Conservation (phyloP, 306 rosid species). For the Pachyrhizus erosus region DNA sequence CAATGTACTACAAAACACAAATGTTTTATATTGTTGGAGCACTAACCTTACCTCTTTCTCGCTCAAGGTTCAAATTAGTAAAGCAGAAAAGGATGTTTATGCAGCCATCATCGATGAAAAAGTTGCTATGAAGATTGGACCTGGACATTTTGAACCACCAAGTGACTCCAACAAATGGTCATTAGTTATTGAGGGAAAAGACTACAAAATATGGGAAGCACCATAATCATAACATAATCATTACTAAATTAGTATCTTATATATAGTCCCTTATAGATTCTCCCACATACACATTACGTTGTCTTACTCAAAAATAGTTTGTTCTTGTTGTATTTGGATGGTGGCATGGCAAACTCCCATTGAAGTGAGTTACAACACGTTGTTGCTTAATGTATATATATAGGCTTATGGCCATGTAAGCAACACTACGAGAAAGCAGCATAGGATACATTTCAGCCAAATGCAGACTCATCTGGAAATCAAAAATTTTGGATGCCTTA, state of each 20-base stretch:
- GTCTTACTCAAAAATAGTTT: conserved; percentile 14
- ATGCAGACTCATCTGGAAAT: background rate
- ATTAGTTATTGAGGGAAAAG: conserved; percentile 61
- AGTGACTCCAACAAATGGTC: conserved; percentile 61
- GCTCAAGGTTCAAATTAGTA: conserved; percentile 60
- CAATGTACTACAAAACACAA: background rate
- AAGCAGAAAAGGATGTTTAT: conserved; percentile 78
- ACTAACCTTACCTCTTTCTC: conserved; percentile 31
- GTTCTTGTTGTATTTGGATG: conserved; percentile 18
- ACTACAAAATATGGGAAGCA: conserved; percentile 84
- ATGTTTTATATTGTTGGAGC: background rate
- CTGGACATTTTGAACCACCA: conserved; percentile 79
- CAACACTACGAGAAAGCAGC: background rate
- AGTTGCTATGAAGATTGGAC: conserved; percentile 84
- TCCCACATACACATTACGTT: background rate
- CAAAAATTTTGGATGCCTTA: background rate
- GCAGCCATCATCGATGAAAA: conserved; percentile 73
- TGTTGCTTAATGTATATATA: background rate
- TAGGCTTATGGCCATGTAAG: conserved; percentile 4
- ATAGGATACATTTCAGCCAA: background rate
- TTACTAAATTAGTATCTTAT: conserved; percentile 16
- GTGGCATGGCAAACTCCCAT: conserved; percentile 22
- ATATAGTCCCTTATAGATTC: conserved; percentile 19
- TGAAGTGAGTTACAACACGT: conserved; percentile 27
- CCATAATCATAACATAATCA: conserved; percentile 40